phyloP scores from a whole-genome alignment of 139 green algal genomes.

The Micromonas pusilla region DNA sequence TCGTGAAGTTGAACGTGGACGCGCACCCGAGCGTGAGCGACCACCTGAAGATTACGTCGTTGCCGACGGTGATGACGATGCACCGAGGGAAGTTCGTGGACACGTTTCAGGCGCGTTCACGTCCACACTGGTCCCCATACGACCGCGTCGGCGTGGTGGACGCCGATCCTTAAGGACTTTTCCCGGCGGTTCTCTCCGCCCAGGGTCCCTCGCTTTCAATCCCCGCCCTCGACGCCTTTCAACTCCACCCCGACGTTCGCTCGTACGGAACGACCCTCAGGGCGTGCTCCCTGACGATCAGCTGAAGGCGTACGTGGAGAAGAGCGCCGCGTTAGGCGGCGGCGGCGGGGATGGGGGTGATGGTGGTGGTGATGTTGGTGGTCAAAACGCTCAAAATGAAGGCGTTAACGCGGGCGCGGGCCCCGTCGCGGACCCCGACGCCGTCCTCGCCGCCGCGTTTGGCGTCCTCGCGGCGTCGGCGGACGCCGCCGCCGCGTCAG shows the following conservation, averaged over 20 bases:
- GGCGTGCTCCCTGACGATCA: background rate
- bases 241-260: too few relatives aligned
- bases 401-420: too few relatives aligned
- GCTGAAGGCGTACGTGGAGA: background rate
- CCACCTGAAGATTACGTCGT: background rate
- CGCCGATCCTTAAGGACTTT: too few relatives aligned
- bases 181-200: too few relatives aligned
- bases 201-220: too few relatives aligned
- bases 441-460: background rate
- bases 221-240: too few relatives aligned
- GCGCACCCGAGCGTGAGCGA: background rate
- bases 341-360: background rate
- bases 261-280: too few relatives aligned
- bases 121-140: too few relatives aligned
- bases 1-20: slow-evolving; percentile 17
- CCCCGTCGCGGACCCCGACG: background rate
- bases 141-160: too few relatives aligned
- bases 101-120: too few relatives aligned
- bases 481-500: too few relatives aligned
- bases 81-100: background rate
- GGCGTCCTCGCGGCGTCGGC: too few relatives aligned
- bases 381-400: background rate
- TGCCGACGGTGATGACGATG: slow-evolving; percentile 21
- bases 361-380: background rate
- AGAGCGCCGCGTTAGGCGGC: background rate